These are phyloP conservation scores for Gossypium anomalum DNA, from an alignment of 345 rosid genomes.

Conservation along the genomic window DNA sequence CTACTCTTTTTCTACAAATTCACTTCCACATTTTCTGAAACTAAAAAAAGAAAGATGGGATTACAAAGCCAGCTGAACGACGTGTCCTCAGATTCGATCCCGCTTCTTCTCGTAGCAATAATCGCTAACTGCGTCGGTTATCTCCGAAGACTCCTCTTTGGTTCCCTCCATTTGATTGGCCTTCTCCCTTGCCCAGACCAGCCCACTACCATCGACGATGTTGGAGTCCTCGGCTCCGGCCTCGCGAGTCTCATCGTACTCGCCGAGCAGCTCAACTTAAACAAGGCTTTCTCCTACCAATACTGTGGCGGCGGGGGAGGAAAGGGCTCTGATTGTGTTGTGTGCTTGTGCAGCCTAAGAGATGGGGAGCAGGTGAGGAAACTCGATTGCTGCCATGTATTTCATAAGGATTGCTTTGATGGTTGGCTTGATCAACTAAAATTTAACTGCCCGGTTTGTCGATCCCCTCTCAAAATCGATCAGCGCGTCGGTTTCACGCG, in stretches of 20 bases:
- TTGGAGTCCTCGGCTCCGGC: conserved; percentile 41
- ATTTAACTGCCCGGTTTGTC: conserved; percentile 72
- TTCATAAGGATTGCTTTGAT: conserved; percentile 72
- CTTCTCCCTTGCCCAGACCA: conserved; percentile 20
- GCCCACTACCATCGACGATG: conserved; percentile 11
- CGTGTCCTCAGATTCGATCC: conserved; percentile 78
- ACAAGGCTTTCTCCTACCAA: conserved; percentile 41
- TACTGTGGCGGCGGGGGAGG: conserved; percentile 23
- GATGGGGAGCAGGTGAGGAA: conserved; percentile 79
- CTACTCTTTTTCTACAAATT: background rate
- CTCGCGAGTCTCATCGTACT: conserved; percentile 47
- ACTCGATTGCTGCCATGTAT: conserved; percentile 84
- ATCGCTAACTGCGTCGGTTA: conserved; percentile 47
- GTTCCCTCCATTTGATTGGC: conserved; percentile 26
- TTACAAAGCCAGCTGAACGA: conserved; percentile 64
- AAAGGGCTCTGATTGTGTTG: conserved; percentile 45
- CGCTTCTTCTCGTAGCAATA: conserved; percentile 51
- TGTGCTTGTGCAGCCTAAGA: conserved; percentile 51
- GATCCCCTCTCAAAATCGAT: conserved; percentile 44
- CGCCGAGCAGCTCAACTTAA: conserved; percentile 61
- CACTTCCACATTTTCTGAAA: background rate
- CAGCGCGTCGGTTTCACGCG: conserved; percentile 40
- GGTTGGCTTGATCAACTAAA: conserved; percentile 74
- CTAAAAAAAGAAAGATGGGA: conserved; percentile 42
- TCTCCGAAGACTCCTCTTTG: conserved; percentile 44